These are phyloP conservation scores for Lobulomyces angularis DNA, from an alignment of 192 early-diverging fungal species.

Conservation along the genomic window DNA sequence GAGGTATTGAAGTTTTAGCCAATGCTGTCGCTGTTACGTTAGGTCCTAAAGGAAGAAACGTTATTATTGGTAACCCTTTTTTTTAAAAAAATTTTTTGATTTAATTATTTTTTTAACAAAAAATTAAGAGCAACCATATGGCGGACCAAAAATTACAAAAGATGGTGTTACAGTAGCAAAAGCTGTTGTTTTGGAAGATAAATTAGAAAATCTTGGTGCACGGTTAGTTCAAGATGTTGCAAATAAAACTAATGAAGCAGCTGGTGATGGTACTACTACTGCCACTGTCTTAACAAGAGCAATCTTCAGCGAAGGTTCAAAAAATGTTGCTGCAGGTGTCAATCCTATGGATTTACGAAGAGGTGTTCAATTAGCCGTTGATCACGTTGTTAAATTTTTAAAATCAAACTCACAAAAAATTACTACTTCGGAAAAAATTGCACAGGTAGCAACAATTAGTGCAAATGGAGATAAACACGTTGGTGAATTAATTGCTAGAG, in stretches of 20 bases:
- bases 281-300: constrained; percentile 96
- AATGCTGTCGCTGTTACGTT: constrained; percentile 98
- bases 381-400: constrained; percentile 84
- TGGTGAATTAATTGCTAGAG: constrained; percentile 90
- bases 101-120: neutral
- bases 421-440: constrained; percentile 91
- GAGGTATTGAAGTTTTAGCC: constrained; percentile 93
- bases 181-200: constrained; percentile 90
- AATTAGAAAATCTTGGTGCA: constrained; percentile 98
- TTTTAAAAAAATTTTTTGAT: neutral
- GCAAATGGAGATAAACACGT: constrained; percentile 98
- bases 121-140: constrained; percentile 77
- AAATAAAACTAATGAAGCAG: constrained; percentile 99
- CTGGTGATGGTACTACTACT: constrained; percentile 99
- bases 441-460: constrained; percentile 98
- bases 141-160: constrained; percentile 99
- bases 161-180: constrained; percentile 99
- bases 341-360: constrained; percentile 98
- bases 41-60: constrained; percentile 98
- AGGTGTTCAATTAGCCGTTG: constrained; percentile 87
- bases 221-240: constrained; percentile 98
- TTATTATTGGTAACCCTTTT: constrained; percentile 62
- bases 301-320: constrained; percentile 98
- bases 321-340: constrained; percentile 98
- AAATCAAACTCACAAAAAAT: constrained; percentile 81